Evolutionary conservation across 108 stramenopile species (phyloP).

Genomic region (Mediolabrus comicus): DNA sequence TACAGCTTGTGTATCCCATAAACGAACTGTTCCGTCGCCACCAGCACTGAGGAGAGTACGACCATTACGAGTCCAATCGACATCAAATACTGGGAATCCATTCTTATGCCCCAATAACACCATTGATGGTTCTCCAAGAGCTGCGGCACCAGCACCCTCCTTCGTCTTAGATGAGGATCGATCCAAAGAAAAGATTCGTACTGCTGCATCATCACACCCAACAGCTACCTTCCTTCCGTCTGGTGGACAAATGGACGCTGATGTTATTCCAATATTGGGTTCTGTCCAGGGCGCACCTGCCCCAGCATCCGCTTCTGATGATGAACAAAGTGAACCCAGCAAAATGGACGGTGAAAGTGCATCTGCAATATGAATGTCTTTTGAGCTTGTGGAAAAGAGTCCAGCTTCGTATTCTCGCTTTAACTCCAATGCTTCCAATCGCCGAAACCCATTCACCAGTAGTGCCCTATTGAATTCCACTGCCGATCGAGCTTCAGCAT

Average conservation of each 20-base stretch:
- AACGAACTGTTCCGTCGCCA: constrained; percentile 80
- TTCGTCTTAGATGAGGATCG: constrained; percentile 25
- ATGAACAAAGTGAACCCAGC: constrained; percentile 61
- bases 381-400: constrained; percentile 14
- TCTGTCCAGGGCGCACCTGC: constrained; percentile 63
- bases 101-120: constrained; percentile 89
- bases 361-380: constrained; percentile 42
- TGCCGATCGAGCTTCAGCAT: constrained; percentile 35
- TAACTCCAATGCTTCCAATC: constrained; percentile 84
- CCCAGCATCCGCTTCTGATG: constrained; percentile 41
- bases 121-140: constrained; percentile 45
- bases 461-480: constrained; percentile 86
- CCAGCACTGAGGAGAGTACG: constrained; percentile 81
- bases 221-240: constrained; percentile 78
- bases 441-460: constrained; percentile 82
- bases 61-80: constrained; percentile 85
- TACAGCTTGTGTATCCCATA: constrained; percentile 87
- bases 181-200: constrained; percentile 43
- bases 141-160: constrained; percentile 22
- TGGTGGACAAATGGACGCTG: constrained; percentile 75
- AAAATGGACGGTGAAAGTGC: constrained; percentile 71
- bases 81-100: constrained; percentile 88
- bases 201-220: constrained; percentile 85
- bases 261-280: constrained; percentile 76
- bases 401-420: constrained; percentile 75